phyloP scores from a whole-genome alignment of 1,284 basidiomycete species.

The Leccinum griseonigrum region DNA sequence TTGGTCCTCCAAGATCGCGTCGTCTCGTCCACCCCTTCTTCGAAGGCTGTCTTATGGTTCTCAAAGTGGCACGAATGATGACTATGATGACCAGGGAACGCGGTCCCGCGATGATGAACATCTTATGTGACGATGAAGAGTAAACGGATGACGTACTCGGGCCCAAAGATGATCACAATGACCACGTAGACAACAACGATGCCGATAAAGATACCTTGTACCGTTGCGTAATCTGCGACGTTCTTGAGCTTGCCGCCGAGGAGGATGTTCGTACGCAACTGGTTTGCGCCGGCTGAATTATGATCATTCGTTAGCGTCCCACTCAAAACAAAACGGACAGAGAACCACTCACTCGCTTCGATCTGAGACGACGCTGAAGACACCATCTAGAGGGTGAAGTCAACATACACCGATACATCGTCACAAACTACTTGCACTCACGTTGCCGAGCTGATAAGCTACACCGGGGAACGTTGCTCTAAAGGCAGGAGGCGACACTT shows the following conservation, averaged over 20 bases:
- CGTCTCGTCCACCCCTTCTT: constrained; percentile 68
- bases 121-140: neutral
- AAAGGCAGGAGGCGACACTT: constrained; percentile 91
- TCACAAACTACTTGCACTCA: constrained; percentile 24
- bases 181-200: constrained; percentile 70
- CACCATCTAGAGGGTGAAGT: constrained; percentile 60
- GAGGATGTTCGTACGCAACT: constrained; percentile 53
- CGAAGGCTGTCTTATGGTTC: constrained; percentile 75
- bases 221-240: constrained; percentile 79
- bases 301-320: neutral
- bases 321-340: neutral
- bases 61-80: constrained; percentile 84
- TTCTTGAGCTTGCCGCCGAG: constrained; percentile 41
- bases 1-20: constrained; percentile 29
- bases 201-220: constrained; percentile 87
- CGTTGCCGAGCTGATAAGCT: constrained; percentile 84
- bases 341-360: constrained; percentile 71
- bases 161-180: constrained; percentile 67
- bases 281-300: constrained; percentile 52
- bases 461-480: constrained; percentile 91
- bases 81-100: constrained; percentile 32
- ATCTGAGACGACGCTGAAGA: constrained; percentile 88
- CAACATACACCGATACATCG: neutral
- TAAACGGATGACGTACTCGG: constrained; percentile 51
- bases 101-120: neutral